A percentile compares a stretch with the other conserved stretches of the same genome.
Evolutionary conservation across 1,284 basidiomycete species (phyloP).

Genomic region (Peniophora sp.): DNA sequence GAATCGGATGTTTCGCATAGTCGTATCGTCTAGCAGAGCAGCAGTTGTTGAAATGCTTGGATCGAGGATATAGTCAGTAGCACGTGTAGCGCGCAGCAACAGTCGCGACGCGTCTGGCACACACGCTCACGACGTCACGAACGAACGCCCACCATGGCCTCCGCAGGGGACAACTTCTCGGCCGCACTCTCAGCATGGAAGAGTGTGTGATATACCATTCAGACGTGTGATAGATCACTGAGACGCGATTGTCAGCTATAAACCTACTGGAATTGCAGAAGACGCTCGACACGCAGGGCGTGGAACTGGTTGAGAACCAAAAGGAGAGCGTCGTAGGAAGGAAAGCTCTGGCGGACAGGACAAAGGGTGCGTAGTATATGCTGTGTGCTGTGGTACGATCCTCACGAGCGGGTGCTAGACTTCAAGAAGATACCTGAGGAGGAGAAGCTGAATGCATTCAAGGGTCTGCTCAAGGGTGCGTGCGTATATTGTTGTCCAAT

Average conservation of each 20-base stretch:
- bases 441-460: constrained; percentile 81
- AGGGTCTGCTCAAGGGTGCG: constrained; percentile 78
- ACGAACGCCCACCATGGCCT: constrained; percentile 4
- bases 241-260: constrained; percentile 49
- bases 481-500: constrained; percentile 1
- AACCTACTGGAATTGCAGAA: constrained; percentile 89
- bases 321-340: constrained; percentile 93
- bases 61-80: no score
- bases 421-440: constrained; percentile 89
- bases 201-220: constrained; percentile 33
- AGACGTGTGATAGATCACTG: neutral
- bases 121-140: no score
- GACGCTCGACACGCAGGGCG: constrained; percentile 81
- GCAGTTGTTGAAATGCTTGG: no score
- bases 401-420: constrained; percentile 50
- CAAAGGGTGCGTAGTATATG: constrained; percentile 57
- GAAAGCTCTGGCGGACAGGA: constrained; percentile 88
- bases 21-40: no score
- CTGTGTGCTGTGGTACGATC: no score
- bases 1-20: no score
- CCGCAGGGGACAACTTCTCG: constrained; percentile 69
- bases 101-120: no score
- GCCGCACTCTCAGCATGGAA: constrained; percentile 84
- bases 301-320: constrained; percentile 95
- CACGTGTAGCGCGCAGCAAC: no score